Evolutionary conservation across 805 yeast genomes (phyloP).

Genomic region (Zygotorulaspora florentina): DNA sequence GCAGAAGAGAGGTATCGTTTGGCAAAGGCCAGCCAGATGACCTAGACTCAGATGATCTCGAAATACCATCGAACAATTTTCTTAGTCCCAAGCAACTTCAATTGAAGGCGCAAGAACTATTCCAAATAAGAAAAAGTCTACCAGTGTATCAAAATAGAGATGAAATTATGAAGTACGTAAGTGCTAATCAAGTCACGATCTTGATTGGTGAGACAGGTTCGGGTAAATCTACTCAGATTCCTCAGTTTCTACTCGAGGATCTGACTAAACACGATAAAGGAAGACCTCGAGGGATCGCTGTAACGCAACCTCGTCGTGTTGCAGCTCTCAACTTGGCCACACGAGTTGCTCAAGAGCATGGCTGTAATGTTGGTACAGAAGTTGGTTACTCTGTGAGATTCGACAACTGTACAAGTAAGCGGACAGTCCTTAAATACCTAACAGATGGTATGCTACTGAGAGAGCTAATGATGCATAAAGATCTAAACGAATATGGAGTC

Average conservation of each 20-base stretch:
- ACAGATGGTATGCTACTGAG: conserved; percentile 98
- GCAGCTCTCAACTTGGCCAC: conserved; percentile 94
- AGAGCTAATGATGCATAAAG: conserved; percentile 75
- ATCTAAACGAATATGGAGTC: conserved; percentile 61
- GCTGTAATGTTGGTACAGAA: conserved; percentile 67
- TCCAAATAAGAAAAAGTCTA: conserved; percentile 51
- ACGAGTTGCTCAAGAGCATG: conserved; percentile 87
- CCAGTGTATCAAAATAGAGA: conserved; percentile 76
- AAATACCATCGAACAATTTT: conserved; percentile 15
- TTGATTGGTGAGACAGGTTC: conserved; percentile 97
- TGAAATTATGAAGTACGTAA: conserved; percentile 53
- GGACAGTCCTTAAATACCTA: conserved; percentile 73
- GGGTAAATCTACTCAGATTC: conserved; percentile 96
- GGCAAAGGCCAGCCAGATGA: conserved; percentile 14
- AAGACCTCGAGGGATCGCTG: conserved; percentile 59
- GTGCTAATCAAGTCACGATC: conserved; percentile 61
- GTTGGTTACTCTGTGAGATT: conserved; percentile 95
- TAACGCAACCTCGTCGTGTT: conserved; percentile 96
- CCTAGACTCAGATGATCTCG: conserved; percentile 17
- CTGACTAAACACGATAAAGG: conserved; percentile 8
- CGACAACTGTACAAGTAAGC: conserved; percentile 57
- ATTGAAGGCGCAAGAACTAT: conserved; percentile 40
- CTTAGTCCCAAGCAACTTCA: conserved; percentile 32
- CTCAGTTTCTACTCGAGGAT: conserved; percentile 71
- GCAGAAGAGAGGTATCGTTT: conserved; percentile 2